Base-by-base conservation (phyloP, 108 stramenopile species). In the Chaetoceros tenuissimus region DNA sequence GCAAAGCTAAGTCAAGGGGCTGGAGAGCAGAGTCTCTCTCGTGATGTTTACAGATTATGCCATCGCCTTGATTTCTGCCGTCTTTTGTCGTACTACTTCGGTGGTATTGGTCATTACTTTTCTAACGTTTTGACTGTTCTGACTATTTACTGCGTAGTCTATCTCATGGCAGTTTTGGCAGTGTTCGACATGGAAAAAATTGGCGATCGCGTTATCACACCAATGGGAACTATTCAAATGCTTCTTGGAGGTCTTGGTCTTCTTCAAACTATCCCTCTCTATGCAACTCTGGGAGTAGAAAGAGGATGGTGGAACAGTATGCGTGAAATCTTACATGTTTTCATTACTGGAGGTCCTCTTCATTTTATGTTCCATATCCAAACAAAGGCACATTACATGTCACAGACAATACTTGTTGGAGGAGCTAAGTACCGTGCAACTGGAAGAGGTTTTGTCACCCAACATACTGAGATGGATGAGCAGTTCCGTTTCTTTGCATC, bases 301-400 rank as follows among this genome's bases (percentile, higher is more conserved):
- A 77, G 94, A 45, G 97, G 97, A 1, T 85, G 96, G 79, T 73
- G 79, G 64, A 79, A 82, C 5, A 93, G 94, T 55, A 50, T 90
- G 19, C 76, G 67, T 25, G 95, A 96, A 67, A 78, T 98, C 31
- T 53, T 89, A 48, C 75, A 85, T 56, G 93, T 98, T 48, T 97
- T 98, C 66, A 68, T 90, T 28, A 95, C 94, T 59, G 97, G 97
- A 17, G 97, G 96, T 29, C 97, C 97, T 20, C 68, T 98, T 28
- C 96, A 98, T 67, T 98, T 98, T 67, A 95, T 98, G 89, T 98
- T 98, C 77, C 97, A 98, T 69, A 98, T 98, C 69, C 97, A 97
- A 64, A 98, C 97, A 23, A 92, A 95, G 57, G 93, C 95, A 24
- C 88, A 89, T 60, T 98, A 96, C 79, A 97, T 96, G 86, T 75